Evolutionary conservation across 495 filamentous ascomycete genomes (phyloP).

Genomic region (Aspergillus egyptiacus): DNA sequence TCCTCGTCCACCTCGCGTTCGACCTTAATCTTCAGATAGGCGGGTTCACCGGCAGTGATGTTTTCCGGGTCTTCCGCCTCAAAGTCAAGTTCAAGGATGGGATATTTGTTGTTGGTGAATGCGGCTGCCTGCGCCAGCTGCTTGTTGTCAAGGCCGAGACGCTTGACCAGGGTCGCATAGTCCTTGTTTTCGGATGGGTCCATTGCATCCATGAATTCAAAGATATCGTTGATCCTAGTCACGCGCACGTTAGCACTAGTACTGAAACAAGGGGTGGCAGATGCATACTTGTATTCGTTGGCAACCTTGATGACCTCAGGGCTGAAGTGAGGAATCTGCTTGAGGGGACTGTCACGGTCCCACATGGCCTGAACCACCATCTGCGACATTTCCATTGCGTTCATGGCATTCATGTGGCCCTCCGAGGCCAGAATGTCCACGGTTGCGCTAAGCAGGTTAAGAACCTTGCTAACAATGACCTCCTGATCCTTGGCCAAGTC

Average conservation of each 20-base stretch:
- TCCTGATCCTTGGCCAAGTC: constrained; percentile 98
- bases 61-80: constrained; percentile 74
- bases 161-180: constrained; percentile 67
- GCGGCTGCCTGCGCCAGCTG: constrained; percentile 83
- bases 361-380: constrained; percentile 99
- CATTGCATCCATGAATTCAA: constrained; percentile 99
- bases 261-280: not conserved
- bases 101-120: constrained; percentile 97
- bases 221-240: constrained; percentile 73
- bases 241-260: constrained; percentile 31
- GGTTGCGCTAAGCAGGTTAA: constrained; percentile 82
- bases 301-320: constrained; percentile 77
- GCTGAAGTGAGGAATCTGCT: constrained; percentile 95
- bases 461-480: constrained; percentile 73
- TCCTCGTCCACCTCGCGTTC: constrained; percentile 77
- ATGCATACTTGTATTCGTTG: constrained; percentile 67
- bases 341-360: constrained; percentile 93
- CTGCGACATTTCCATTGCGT: constrained; percentile 98
- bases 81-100: constrained; percentile 85
- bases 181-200: constrained; percentile 82
- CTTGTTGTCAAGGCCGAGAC: constrained; percentile 68
- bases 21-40: constrained; percentile 80
- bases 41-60: constrained; percentile 71
- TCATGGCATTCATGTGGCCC: constrained; percentile 93
- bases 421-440: constrained; percentile 96